phyloP scores from a whole-genome alignment of 768 basidiomycete species.

The Kondoa malvinella region DNA sequence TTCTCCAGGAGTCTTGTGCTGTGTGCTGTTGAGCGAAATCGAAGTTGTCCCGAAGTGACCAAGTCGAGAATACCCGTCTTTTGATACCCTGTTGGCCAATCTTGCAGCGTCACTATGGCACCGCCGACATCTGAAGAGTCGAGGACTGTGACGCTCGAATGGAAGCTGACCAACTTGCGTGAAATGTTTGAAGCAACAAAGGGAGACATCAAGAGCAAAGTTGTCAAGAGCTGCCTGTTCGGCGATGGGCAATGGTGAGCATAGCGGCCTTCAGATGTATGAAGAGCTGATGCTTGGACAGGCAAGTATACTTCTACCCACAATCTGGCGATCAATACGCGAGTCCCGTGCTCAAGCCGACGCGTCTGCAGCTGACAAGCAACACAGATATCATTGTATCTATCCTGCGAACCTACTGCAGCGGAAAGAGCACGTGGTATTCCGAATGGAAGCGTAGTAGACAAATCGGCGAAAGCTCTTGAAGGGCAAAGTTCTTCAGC shows the following conservation, averaged over 20 bases:
- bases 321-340: conserved; percentile 19
- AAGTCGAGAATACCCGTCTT: too few species aligned
- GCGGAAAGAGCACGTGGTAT: conserved; percentile 28
- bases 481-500: conserved; percentile 6
- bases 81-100: too few species aligned
- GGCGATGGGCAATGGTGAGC: background rate
- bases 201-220: conserved; percentile 31
- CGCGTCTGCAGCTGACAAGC: too few species aligned
- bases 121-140: too few species aligned
- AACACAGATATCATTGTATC: conserved; percentile 25
- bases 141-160: conserved; percentile 28
- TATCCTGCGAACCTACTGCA: conserved; percentile 30
- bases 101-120: too few species aligned
- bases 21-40: too few species aligned
- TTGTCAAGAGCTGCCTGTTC: conserved; percentile 28
- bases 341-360: too few species aligned
- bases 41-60: too few species aligned
- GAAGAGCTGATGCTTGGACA: too few species aligned
- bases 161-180: conserved; percentile 32
- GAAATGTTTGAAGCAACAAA: conserved; percentile 32
- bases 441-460: conserved; percentile 5
- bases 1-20: too few species aligned
- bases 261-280: too few species aligned
- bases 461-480: background rate
- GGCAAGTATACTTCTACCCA: conserved; percentile 35